These are phyloP conservation scores for Trichoderma parareesei DNA, from an alignment of 495 filamentous ascomycete species.

Conservation along the genomic window DNA sequence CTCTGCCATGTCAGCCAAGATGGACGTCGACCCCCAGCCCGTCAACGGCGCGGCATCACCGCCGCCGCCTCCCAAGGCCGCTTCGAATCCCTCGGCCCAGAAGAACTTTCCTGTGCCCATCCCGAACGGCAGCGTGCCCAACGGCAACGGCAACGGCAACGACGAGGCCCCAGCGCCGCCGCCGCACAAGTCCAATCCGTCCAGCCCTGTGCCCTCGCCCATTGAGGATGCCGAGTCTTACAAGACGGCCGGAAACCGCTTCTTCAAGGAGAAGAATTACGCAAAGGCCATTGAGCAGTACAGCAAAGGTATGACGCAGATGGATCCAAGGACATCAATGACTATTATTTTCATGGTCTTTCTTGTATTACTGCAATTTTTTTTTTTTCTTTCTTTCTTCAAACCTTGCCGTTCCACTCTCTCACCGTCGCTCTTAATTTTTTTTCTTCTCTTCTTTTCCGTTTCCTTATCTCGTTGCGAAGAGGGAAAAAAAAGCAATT, in stretches of 20 bases:
- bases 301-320: conserved; percentile 63
- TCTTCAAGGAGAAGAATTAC: conserved; percentile 89
- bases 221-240: conserved; percentile 74
- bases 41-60: conserved; percentile 39
- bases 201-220: conserved; percentile 45
- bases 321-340: neutral
- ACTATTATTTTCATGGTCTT: neutral
- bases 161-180: conserved; percentile 64
- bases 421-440: no score
- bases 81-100: conserved; percentile 24
- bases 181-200: conserved; percentile 61
- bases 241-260: conserved; percentile 91
- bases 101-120: conserved; percentile 36
- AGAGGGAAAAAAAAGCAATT: conserved; percentile 4
- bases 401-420: no score
- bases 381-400: neutral
- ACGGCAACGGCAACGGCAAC: conserved; percentile 28
- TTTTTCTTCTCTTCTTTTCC: neutral
- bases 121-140: conserved; percentile 43
- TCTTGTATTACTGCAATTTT: conserved; percentile 12
- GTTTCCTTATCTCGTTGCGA: neutral
- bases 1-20: conserved; percentile 59
- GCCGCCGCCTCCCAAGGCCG: conserved; percentile 23
- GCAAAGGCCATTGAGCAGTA: conserved; percentile 81
- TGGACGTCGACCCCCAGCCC: conserved; percentile 74